Evolutionary conservation across 768 basidiomycete species (phyloP), one percentile per base, ranked within the genome.

Genomic region (Rossbeevera mucosa): DNA sequence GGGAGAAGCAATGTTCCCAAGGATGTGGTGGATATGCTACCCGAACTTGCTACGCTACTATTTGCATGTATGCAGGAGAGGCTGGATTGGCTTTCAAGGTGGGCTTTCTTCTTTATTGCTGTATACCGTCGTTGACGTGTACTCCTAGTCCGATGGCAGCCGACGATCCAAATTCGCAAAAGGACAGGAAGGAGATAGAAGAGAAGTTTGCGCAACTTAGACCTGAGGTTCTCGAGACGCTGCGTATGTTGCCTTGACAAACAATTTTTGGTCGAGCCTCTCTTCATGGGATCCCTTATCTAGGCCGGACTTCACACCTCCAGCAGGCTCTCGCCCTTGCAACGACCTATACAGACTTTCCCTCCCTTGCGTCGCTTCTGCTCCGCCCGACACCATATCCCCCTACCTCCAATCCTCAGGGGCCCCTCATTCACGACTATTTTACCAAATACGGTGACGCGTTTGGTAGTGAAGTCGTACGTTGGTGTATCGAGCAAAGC

Each of bases 401-500:
- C 7, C 82, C 82, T 2, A 69, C 83, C 45, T 72, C 80, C 36
- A 90, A 88, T 60, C 83, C 86, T 1, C 75, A 87, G 59, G 74
- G 75, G 2, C 64, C 71, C 22, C 75, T 83, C 18, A 85, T 93
- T 16, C 79, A 85, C 60, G 65, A 67, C 5, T 96, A 93, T 68
- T 81, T 94, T 52, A 78, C 87, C 42, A 78, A 76, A 60, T 95
- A 87, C 70, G 81, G 85, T 46, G 84, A 91, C 29, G 82, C 81
- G 12, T 98, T 97, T 58, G 87, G 93, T 0, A 82, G 78, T n/a
- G 86, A 91, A 62, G 76, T 96, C n/a, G 94, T 90, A 63, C 80
- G 83, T 62, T 96, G 89, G 89, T 95, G 91, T 66, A 88, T 95
- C 46, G 88, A 92, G 58, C 85, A 94, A 57, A 90, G 89, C 16